Evolutionary conservation across 202 grass and related monocot species (phyloP), one percentile per base, ranked within the genome.

Genomic region (Setaria viridis): DNA sequence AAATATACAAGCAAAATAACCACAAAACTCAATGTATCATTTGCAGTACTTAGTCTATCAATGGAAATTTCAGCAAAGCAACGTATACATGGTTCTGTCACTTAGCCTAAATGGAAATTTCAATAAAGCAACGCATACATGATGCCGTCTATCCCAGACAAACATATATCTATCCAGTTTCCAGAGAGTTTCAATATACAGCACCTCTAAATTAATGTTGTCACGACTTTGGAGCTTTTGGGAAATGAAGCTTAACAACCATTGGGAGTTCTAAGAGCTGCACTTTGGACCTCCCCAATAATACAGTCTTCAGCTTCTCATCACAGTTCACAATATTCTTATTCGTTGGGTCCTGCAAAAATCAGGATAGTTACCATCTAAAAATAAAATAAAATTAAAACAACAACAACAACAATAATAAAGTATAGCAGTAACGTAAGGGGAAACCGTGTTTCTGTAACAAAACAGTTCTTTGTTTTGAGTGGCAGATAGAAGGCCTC

Each of bases 281-380:
- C 58, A 97, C 90, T 79, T 91, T 90, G 33, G 90, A 81, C 63
- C 88, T 94, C 0, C 90, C 95, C 70, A 91, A 82, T 30, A 94
- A 69, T 86, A 97, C 85, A 77, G 55, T 87, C 85, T 94, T 97
- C 88, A 97, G 92, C 81, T 94, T 97, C 39, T 94, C 80, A 74
- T 94, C 95, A 60, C 92, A 97, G 63, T 93, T 97, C 11, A 97
- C 91, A 72, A 94, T 84, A 67, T 90, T 97, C 84, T 64, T 91
- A 70, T 91, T 97, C 54, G 76, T 86, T 6, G 85, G 87, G 82
- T 97, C 92, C 95, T 97, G 87, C 76, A 92, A 88, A 90, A 88
- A 90, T 42, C 55, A 67, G 47, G 35, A 81, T 77, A 73, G 25
- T 66, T 69, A 33, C 33, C 6, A 75, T 62, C n/a, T 47, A 21